Evolutionary conservation across 257 asterid species (phyloP).

Genomic region (Fraxinus anomala): DNA sequence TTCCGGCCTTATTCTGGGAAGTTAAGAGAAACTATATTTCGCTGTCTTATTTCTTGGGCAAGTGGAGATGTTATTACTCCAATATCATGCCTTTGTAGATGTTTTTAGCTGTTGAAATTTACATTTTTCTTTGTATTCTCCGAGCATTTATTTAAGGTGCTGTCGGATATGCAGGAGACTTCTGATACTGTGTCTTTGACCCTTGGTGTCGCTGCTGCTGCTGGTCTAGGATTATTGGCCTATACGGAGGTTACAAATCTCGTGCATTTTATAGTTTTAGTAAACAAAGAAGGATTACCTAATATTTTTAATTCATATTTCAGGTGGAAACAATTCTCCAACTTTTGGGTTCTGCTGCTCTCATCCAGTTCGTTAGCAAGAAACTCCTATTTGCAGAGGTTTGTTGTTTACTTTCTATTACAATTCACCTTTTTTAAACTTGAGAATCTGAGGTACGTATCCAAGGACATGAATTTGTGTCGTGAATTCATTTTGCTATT

Average conservation of each 20-base stretch:
- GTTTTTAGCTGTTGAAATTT: neutral
- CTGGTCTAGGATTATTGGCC: conserved; percentile 71
- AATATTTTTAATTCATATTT: conserved; percentile 20
- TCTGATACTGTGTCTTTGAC: conserved; percentile 51
- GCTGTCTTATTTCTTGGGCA: neutral
- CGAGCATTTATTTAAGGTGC: conserved; percentile 5
- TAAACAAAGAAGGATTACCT: neutral
- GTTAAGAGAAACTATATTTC: neutral
- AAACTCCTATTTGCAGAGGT: conserved; percentile 92
- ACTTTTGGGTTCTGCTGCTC: conserved; percentile 80
- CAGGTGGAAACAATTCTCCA: conserved; percentile 90
- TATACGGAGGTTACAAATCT: conserved; percentile 67
- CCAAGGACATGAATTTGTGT: too few relatives aligned
- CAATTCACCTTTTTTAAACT: too few relatives aligned
- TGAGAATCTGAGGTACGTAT: too few relatives aligned
- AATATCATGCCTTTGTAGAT: neutral
- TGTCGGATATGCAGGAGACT: conserved; percentile 52
- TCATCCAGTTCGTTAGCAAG: conserved; percentile 78
- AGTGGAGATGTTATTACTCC: neutral
- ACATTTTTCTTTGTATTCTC: neutral
- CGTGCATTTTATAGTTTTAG: neutral
- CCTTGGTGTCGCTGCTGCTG: conserved; percentile 73
- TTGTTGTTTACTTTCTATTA: neutral
- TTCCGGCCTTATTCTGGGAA: neutral
- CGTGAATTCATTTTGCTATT: too few relatives aligned